These are phyloP conservation scores for Cladosporium sp. DNA, from an alignment of 2,329 filamentous ascomycete species.

Conservation along the genomic window DNA sequence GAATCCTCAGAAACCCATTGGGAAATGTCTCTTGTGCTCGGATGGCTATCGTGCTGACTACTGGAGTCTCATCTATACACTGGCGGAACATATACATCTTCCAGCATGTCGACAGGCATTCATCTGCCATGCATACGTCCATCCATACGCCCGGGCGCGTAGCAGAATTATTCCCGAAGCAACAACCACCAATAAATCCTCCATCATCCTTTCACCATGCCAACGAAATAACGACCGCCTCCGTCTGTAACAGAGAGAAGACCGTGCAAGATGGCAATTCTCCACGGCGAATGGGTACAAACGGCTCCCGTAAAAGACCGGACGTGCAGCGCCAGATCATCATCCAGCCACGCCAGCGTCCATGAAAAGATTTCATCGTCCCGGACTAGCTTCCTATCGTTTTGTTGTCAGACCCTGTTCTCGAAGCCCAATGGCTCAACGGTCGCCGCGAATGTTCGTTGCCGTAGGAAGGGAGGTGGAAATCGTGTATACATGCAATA, in stretches of 20 bases:
- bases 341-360: too few relatives aligned
- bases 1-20: too few relatives aligned
- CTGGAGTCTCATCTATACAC: too few relatives aligned
- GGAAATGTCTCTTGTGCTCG: too few relatives aligned
- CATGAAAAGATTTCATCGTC: not conserved
- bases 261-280: not conserved
- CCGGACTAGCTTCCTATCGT: constrained; percentile 3
- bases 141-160: too few relatives aligned
- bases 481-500: too few relatives aligned
- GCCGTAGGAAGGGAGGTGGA: not conserved
- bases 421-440: constrained; percentile 12
- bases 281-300: not conserved
- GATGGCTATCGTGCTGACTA: not conserved
- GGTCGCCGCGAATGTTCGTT: not conserved
- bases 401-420: constrained; percentile 4
- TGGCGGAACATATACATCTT: too few relatives aligned
- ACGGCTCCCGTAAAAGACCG: too few relatives aligned
- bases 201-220: constrained; percentile 1
- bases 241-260: not conserved
- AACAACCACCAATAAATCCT: not conserved
- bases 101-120: too few relatives aligned
- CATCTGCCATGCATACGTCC: too few relatives aligned
- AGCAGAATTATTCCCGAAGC: too few relatives aligned
- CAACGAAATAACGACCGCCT: not conserved
- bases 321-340: too few relatives aligned